Base-by-base conservation (phyloP, 1,284 basidiomycete species). In the Ganoderma sinense region DNA sequence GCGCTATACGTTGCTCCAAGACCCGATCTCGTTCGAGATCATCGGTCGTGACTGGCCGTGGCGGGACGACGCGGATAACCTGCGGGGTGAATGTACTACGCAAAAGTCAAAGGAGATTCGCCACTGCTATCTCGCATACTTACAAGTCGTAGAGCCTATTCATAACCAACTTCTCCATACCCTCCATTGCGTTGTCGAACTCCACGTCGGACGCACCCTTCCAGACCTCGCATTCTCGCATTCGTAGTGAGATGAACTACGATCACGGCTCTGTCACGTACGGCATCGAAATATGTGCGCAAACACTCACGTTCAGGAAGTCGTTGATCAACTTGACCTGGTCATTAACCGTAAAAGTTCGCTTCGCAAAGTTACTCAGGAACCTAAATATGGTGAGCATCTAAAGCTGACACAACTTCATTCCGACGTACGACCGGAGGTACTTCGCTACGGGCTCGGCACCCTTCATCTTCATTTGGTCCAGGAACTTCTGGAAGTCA, bases 161-260 rank as follows among this genome's bases (percentile, higher is more conserved):
- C 98, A 99, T 99, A 75, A 99, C 96, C 13, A 99, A 89, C 82
- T 99, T 99, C 86, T 99, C 97, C 96, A 99, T 99, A 64, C 97
- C 97, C 82, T 99, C 97, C 84, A 96, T 90, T 0, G 97, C 96
- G 76, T 98, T 97, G 70, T 99, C 98, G 75, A 99, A 98, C 79
- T 99, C 97, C 4, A 84, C 84, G 31, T 95, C 91, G 4, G 89
- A 86, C 5, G 88, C 88, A 70, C 89, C 90, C 76, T 88, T 90
- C 96, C 96, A 97, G 1, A 92, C 82, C 53, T 97, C 96, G 58
- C 88, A 88, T 71, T 91, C 89, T n/a, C 89, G 85, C 97, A 98
- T 98, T 77, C 94, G 93, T 41, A 83, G 85, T 0, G 91, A 85
- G 74, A 98, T 98, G 78, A 98, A 98, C 94, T 97, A 6, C 67